Evolutionary conservation across 768 basidiomycete genomes (phyloP), one percentile per base, ranked within the genome.

Genomic region (Amanita muscaria): DNA sequence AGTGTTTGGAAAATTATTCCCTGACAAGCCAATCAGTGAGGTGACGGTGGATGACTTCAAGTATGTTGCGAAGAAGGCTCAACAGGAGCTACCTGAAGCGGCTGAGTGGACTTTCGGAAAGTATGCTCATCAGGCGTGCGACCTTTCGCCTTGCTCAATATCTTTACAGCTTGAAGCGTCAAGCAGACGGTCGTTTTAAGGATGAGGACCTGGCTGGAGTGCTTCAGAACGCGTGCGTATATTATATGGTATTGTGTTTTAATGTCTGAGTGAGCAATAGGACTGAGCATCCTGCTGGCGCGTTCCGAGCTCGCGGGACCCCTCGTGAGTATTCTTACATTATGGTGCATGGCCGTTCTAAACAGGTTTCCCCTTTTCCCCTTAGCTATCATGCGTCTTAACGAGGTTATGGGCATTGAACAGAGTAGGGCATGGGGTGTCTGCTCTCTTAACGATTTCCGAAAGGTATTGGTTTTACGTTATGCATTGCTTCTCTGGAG

Each of bases 321-420:
- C 88, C 88, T 37, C 58, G 70, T 69, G 45, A 44, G 60, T 47
- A 2, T 25, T 5, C 7, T 36, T 12, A 32, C 15, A 24, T 11
- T 16, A 12, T 22, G 32, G 29, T 18, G 14, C 22, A 34, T 18
- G 23, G 11, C 3, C 14, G 18, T 29, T 16, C 27, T 44, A 10
- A 36, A 39, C 4, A 22, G 31, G 11, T 3, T 6, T 44, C 7
- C 22, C 48, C 14, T 33, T 9, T 3, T 6, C 42, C 7, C 22
- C 48, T n/a, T 33, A 72, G 70, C 60, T n/a, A 60, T 73, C 37
- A 84, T 90, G 80, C 77, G 73, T 33, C 56, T 88, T 19, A 75
- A 88, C 49, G 89, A 92, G 57, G 69, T 89, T 31, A 83, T 91
- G 84, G 86, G 86, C 32, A 89, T 91, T 36, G 78, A 84, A 53